Conservation (phyloP, 2,329 filamentous ascomycete species). For the Tolypocladium pustulatum region DNA sequence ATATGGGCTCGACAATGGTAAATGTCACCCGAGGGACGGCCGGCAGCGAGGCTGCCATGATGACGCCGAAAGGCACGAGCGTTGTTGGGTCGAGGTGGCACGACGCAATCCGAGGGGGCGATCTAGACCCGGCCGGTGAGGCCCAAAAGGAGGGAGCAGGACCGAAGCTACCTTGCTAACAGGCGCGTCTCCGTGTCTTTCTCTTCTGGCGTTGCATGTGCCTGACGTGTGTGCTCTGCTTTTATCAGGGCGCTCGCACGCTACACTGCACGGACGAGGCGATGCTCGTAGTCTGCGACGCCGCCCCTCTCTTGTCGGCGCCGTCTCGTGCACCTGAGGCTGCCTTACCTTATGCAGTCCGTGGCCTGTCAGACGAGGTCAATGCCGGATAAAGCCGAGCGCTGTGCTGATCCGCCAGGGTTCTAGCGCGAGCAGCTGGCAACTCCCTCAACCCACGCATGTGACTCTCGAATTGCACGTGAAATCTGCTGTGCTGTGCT, state of each 20-base stretch:
- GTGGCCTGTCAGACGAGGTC: neutral
- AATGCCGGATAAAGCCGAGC: neutral
- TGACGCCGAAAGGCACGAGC: neutral
- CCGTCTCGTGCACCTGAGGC: neutral
- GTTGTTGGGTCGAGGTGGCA: neutral
- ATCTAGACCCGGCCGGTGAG: neutral
- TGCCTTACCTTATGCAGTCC: neutral
- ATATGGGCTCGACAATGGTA: conserved; percentile 57
- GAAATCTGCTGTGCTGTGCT: conserved; percentile 1
- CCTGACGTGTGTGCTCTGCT: conserved; percentile 2
- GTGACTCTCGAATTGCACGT: conserved; percentile 1
- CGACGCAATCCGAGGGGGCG: neutral
- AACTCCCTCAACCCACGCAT: conserved; percentile 3
- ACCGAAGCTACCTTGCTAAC: neutral
- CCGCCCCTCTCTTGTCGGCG: neutral
- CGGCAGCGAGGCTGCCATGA: conserved; percentile 53
- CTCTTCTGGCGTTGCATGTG: conserved; percentile 4
- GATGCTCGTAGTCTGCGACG: neutral
- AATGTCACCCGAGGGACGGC: conserved; percentile 55
- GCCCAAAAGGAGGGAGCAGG: neutral
- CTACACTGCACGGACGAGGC: neutral
- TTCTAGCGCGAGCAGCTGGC: neutral
- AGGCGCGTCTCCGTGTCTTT: conserved; percentile 1
- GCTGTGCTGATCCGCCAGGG: neutral
- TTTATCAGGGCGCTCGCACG: neutral